phyloP scores from a whole-genome alignment of 495 filamentous ascomycete genomes.

The Hypoxylon rickii region DNA sequence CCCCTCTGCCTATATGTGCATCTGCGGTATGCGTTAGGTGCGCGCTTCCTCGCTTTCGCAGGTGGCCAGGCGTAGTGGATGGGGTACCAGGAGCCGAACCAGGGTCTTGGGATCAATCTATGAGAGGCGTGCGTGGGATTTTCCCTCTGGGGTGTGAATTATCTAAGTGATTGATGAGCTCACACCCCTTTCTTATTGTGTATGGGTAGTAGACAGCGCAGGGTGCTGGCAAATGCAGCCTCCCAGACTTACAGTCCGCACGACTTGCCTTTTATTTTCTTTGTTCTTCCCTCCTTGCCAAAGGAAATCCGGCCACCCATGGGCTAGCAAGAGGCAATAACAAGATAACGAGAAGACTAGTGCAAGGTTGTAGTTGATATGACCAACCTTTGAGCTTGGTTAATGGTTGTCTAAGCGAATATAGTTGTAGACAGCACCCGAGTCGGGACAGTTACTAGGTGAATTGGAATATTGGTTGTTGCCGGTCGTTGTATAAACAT shows the following conservation, averaged over 20 bases:
- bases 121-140: slow-evolving; percentile 22
- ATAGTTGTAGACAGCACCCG: background rate
- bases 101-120: slow-evolving; percentile 27
- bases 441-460: slow-evolving; percentile 1
- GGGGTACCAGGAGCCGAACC: slow-evolving; percentile 20
- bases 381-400: slow-evolving; percentile 3
- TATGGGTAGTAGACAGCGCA: slow-evolving; percentile 19
- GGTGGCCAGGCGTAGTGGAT: slow-evolving; percentile 7
- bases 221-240: slow-evolving; percentile 28
- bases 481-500: slow-evolving; percentile 4
- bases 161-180: slow-evolving; percentile 28
- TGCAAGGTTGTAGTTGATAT: slow-evolving; percentile 9
- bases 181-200: slow-evolving; percentile 35
- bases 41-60: slow-evolving; percentile 20
- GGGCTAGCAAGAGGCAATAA: slow-evolving; percentile 14
- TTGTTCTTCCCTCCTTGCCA: slow-evolving; percentile 30
- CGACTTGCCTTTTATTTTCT: slow-evolving; percentile 26
- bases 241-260: slow-evolving; percentile 22
- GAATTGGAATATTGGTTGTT: background rate
- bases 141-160: slow-evolving; percentile 23
- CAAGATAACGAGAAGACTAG: slow-evolving; percentile 14
- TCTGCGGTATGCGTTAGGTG: slow-evolving; percentile 15
- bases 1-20: slow-evolving; percentile 14
- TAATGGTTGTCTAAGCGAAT: slow-evolving; percentile 1
- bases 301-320: slow-evolving; percentile 14